phyloP scores from a whole-genome alignment of 352 stramenopile genomes.

The Globisporangium spiculum region DNA sequence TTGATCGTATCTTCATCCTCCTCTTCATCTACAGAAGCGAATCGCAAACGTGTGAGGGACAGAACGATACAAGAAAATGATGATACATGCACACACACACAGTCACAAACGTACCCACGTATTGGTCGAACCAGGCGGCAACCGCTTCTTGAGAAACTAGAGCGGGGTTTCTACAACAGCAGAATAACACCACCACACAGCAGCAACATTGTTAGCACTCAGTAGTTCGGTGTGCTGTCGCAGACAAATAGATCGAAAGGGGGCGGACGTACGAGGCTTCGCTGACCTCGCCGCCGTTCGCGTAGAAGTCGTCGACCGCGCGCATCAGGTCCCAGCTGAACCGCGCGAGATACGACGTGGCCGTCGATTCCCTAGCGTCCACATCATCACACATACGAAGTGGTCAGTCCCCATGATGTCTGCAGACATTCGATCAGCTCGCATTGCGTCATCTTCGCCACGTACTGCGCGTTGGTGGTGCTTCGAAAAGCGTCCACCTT shows the following conservation, averaged over 20 bases:
- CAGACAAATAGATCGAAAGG: conserved; percentile 12
- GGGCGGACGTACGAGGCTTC: conserved; percentile 8
- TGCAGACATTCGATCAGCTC: background rate
- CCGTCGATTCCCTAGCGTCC: conserved; percentile 49
- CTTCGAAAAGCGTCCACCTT: conserved; percentile 71
- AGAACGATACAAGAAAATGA: background rate
- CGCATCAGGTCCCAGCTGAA: conserved; percentile 81
- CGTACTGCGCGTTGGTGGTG: conserved; percentile 73
- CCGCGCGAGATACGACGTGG: conserved; percentile 70
- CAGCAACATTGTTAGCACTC: background rate
- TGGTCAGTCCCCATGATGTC: background rate
- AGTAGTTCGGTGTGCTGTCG: background rate
- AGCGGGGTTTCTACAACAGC: background rate
- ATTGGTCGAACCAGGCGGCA: conserved; percentile 67
- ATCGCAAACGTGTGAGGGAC: background rate
- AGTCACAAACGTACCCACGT: conserved; percentile 35
- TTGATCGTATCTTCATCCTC: conserved; percentile 60
- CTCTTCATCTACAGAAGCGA: conserved; percentile 32
- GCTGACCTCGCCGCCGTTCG: conserved; percentile 45
- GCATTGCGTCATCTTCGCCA: background rate
- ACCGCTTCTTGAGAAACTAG: conserved; percentile 26
- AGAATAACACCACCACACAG: background rate
- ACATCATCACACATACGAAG: background rate
- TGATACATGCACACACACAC: background rate
- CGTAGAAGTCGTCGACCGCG: conserved; percentile 77